These are phyloP conservation scores for Volvox africanus DNA, from an alignment of 139 green algal genomes.

Conservation along the genomic window DNA sequence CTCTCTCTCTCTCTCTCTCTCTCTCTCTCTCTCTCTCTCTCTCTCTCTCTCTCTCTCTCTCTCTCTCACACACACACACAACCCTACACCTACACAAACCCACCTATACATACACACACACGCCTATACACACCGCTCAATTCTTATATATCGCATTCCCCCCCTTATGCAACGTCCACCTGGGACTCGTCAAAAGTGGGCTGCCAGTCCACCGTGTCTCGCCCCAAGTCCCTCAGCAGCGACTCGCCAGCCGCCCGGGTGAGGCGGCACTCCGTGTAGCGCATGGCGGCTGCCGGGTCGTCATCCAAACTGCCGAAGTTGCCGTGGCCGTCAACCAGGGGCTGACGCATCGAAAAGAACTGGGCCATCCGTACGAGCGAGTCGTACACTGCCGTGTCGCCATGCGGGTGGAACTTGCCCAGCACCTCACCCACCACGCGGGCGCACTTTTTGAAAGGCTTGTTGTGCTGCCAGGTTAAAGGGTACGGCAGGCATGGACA, in stretches of 20 bases:
- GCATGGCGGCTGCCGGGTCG: conserved; percentile 97
- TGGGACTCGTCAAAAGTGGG: conserved; percentile 90
- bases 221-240: conserved; percentile 90
- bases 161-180: too few species aligned
- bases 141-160: too few species aligned
- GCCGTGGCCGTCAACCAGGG: conserved; percentile 94
- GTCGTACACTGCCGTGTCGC: conserved; percentile 94
- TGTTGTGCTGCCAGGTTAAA: conserved; percentile 52
- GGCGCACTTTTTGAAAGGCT: conserved; percentile 82
- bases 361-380: conserved; percentile 96
- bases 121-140: too few species aligned
- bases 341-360: conserved; percentile 83
- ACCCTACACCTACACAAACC: too few species aligned
- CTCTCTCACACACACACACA: too few species aligned
- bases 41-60: too few species aligned
- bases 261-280: conserved; percentile 87
- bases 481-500: not conserved
- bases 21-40: too few species aligned
- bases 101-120: too few species aligned
- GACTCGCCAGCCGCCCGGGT: conserved; percentile 68
- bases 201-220: conserved; percentile 82
- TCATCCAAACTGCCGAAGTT: conserved; percentile 98
- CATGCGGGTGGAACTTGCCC: conserved; percentile 98
- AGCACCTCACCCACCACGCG: conserved; percentile 98
- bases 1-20: too few species aligned